These are phyloP conservation scores for Hypoxylon sp. DNA, from an alignment of 2,329 filamentous ascomycete genomes.

Conservation along the genomic window DNA sequence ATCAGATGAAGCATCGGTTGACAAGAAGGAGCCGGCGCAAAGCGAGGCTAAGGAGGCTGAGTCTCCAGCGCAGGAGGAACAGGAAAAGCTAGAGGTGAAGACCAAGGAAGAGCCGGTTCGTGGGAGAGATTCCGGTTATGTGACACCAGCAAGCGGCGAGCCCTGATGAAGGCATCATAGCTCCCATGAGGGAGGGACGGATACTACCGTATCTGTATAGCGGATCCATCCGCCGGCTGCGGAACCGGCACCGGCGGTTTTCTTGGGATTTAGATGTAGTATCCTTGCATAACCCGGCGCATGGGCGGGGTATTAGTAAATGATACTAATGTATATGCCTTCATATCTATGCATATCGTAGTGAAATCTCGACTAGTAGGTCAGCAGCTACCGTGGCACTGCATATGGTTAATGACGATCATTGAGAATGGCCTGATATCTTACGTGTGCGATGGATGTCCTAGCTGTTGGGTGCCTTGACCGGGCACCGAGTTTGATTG, in stretches of 20 bases:
- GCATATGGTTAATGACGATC: conserved; percentile 22
- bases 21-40: conserved; percentile 45
- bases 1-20: conserved; percentile 24
- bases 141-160: conserved; percentile 46
- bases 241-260: conserved; percentile 15
- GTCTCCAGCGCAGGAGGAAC: conserved; percentile 17
- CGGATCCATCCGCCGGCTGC: conserved; percentile 10
- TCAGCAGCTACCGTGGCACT: conserved; percentile 8
- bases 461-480: conserved; percentile 3
- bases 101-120: conserved; percentile 22
- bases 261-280: neutral
- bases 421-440: conserved; percentile 26
- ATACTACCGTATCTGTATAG: conserved; percentile 1
- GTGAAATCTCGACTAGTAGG: conserved; percentile 8
- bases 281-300: conserved; percentile 21
- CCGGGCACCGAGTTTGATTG: conserved; percentile 21
- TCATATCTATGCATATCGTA: conserved; percentile 5
- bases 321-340: conserved; percentile 3
- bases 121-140: conserved; percentile 49
- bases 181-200: neutral
- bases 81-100: conserved; percentile 34
- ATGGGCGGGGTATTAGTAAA: conserved; percentile 1
- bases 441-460: conserved; percentile 16
- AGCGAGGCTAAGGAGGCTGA: neutral
- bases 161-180: conserved; percentile 29